Evolutionary conservation across 371 early-diverging fungal genomes (phyloP), one percentile per base, ranked within the genome.

Genomic region (Rhizomucor pusillus): DNA sequence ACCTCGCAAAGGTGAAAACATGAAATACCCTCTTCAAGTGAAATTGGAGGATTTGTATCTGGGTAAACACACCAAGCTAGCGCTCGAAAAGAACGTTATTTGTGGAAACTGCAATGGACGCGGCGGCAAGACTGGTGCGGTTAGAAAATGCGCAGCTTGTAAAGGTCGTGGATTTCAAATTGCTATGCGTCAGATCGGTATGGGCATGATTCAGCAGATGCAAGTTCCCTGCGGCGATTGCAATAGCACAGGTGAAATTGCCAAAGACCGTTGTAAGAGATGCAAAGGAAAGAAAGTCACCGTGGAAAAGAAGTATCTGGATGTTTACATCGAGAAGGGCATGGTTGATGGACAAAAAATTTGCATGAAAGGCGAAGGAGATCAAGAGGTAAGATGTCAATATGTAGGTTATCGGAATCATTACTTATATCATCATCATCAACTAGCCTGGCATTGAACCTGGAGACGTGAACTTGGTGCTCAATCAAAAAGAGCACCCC

Each of bases 121-220:
- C 47, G 53, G 53, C 13, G 48, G 47, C 48, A 49, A 41, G 43
- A 59, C 84, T 22, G 87, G 81, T 46, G 88, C 86, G 4, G 85
- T 81, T 43, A 81, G 72, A 57, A 81, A 82, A 49, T 99, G 99
- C 72, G 45, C 63, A 23, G 77, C 79, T 20, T 99, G 99, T 77
- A 73, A 87, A 40, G 99, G 99, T 35, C 88, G 89, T 54, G 99
- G 99, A 59, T 80, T 95, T 58, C 86, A 85, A 63, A 69, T 95
- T 23, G 86, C 88, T 34, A 82, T 94, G 65, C 82, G 96, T 41
- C 97, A 97, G 74, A 81, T 99, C 57, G 99, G 97, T 33, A 95
- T 97, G 52, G 85, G 84, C 41, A 86, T 89, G 86, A 90, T 98
- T 86, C 98, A 98, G 80, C 98, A 97, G 77, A 92, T 97, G 87